A percentile compares a stretch with the other conserved stretches of the same genome.
phyloP scores from a whole-genome alignment of 2,329 filamentous ascomycete genomes.

The Hymenotorrendiella dingleyae region DNA sequence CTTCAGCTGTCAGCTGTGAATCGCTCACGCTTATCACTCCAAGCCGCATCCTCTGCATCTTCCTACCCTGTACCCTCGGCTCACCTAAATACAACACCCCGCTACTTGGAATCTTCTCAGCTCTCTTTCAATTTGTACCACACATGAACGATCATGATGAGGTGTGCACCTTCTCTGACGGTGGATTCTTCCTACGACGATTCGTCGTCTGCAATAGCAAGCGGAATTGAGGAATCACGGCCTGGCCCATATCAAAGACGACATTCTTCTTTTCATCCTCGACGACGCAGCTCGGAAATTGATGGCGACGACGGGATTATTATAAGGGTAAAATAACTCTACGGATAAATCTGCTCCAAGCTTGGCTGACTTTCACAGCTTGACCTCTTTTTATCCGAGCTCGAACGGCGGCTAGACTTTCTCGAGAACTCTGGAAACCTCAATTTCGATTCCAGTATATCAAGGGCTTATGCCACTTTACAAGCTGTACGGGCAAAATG shows the following conservation, averaged over 20 bases:
- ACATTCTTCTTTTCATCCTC: slow-evolving; percentile 52
- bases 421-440: slow-evolving; percentile 83
- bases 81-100: no score
- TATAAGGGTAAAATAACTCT: slow-evolving; percentile 42
- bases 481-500: slow-evolving; percentile 84
- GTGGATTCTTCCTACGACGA: slow-evolving; percentile 29
- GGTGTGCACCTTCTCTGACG: slow-evolving; percentile 29
- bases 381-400: slow-evolving; percentile 75
- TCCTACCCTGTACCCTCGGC: no score
- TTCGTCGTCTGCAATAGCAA: slow-evolving; percentile 15
- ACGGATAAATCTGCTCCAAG: neutral
- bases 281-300: slow-evolving; percentile 51
- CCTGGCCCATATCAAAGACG: slow-evolving; percentile 32
- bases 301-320: slow-evolving; percentile 56
- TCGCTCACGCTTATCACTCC: neutral
- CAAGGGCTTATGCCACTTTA: slow-evolving; percentile 77
- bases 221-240: slow-evolving; percentile 17
- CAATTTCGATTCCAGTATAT: slow-evolving; percentile 76
- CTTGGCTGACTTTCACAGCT: slow-evolving; percentile 43
- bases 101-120: no score
- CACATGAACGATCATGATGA: slow-evolving; percentile 26
- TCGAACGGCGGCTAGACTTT: slow-evolving; percentile 81
- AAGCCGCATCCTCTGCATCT: no score
- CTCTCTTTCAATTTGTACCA: no score
- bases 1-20: slow-evolving; percentile 1